phyloP scores from a whole-genome alignment of 2,329 filamentous ascomycete species.

The Trichoderma breve region DNA sequence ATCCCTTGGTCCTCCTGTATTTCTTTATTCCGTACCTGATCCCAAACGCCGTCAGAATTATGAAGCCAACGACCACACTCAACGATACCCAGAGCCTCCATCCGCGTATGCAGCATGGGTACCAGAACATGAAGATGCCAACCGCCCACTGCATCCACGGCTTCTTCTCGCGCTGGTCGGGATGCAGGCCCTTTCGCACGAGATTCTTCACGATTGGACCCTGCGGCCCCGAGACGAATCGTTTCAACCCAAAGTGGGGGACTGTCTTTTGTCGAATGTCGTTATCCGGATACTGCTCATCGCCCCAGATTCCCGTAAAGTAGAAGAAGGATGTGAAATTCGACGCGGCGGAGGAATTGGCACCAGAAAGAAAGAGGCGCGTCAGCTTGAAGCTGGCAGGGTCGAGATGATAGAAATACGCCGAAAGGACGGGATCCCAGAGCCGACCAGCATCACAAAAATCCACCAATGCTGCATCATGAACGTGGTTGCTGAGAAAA shows the following conservation, averaged over 20 bases:
- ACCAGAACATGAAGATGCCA: not conserved
- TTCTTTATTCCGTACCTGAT: not conserved
- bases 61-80: not conserved
- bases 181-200: not conserved
- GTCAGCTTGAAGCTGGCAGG: not conserved
- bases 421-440: slow-evolving; percentile 3
- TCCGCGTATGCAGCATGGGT: not conserved
- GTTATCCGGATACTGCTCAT: not conserved
- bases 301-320: slow-evolving; percentile 2
- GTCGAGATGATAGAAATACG: slow-evolving; percentile 5
- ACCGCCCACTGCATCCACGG: slow-evolving; percentile 4
- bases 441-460: not conserved
- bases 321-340: slow-evolving; percentile 7
- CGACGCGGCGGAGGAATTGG: not conserved
- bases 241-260: not conserved
- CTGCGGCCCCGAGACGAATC: not conserved
- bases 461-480: not conserved
- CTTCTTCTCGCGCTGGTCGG: not conserved
- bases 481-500: not conserved
- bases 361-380: not conserved
- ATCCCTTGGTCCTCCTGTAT: not conserved
- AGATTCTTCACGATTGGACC: not conserved
- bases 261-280: not conserved
- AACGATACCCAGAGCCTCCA: not conserved
- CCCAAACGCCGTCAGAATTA: not conserved